A percentile compares a stretch with the other conserved stretches of the same genome.
These are phyloP conservation scores for Tylopilus plumbeoviolaceoides DNA, from an alignment of 768 basidiomycete genomes.

Conservation along the genomic window DNA sequence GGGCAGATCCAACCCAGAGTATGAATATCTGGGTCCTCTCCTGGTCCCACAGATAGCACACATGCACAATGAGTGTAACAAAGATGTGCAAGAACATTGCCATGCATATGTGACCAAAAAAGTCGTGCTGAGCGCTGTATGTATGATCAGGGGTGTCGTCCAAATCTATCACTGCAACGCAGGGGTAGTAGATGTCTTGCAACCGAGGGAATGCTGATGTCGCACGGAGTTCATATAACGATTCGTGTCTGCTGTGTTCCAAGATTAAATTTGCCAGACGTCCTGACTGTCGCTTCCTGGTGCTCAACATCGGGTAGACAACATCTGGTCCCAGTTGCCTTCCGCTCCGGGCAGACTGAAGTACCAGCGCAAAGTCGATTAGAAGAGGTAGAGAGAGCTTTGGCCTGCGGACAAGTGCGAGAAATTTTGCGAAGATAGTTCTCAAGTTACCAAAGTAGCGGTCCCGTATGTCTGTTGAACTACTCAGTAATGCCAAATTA, in stretches of 20 bases:
- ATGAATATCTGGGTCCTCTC: too few relatives aligned
- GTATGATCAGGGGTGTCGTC: neutral
- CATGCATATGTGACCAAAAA: too few relatives aligned
- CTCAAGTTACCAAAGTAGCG: too few relatives aligned
- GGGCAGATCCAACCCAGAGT: too few relatives aligned
- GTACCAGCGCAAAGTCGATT: neutral
- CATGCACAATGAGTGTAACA: too few relatives aligned
- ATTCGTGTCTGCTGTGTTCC: neutral
- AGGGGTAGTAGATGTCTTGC: neutral
- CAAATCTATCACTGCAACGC: neutral
- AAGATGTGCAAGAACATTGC: too few relatives aligned
- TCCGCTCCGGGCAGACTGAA: neutral
- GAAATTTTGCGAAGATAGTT: too few relatives aligned
- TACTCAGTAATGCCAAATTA: too few relatives aligned
- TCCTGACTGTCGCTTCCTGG: neutral
- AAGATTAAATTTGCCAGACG: constrained; percentile 4
- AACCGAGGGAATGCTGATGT: neutral
- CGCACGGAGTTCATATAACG: neutral
- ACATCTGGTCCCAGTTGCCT: neutral
- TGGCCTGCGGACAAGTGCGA: too few relatives aligned
- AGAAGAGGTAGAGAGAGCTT: neutral
- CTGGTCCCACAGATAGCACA: too few relatives aligned
- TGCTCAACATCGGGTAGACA: constrained; percentile 4
- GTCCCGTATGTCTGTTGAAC: too few relatives aligned
- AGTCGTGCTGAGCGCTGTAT: too few relatives aligned